Conservation (phyloP, 2,329 filamentous ascomycete genomes). For the Diplocarpon rosae region DNA sequence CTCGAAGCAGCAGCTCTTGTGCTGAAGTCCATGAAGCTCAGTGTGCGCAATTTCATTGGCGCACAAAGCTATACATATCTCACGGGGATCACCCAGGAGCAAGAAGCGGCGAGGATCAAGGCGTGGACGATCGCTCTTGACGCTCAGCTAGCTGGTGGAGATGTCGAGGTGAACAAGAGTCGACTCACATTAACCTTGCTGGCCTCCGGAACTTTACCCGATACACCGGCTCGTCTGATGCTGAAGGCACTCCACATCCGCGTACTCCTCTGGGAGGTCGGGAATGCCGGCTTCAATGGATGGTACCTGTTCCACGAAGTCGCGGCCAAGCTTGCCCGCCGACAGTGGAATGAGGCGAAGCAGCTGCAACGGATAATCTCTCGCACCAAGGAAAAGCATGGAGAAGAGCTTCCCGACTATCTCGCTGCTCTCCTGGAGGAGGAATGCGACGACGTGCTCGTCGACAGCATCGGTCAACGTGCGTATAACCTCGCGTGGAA, state of each 20-base stretch:
- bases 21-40: slow-evolving; percentile 73
- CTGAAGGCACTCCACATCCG: slow-evolving; percentile 85
- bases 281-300: slow-evolving; percentile 53
- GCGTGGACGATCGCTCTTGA: slow-evolving; percentile 91
- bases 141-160: slow-evolving; percentile 82
- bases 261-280: slow-evolving; percentile 73
- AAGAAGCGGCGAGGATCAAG: slow-evolving; percentile 78
- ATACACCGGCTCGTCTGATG: slow-evolving; percentile 76
- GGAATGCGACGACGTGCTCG: slow-evolving; percentile 73
- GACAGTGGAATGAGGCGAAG: slow-evolving; percentile 73
- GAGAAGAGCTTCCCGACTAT: slow-evolving; percentile 63
- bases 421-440: slow-evolving; percentile 64
- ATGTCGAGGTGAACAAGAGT: slow-evolving; percentile 80
- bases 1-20: slow-evolving; percentile 73
- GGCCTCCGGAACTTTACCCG: slow-evolving; percentile 75
- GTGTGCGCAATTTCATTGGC: slow-evolving; percentile 67
- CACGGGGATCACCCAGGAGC: slow-evolving; percentile 70
- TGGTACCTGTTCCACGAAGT: slow-evolving; percentile 55
- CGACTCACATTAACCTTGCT: slow-evolving; percentile 77
- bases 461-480: slow-evolving; percentile 66
- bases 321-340: slow-evolving; percentile 61
- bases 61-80: slow-evolving; percentile 65
- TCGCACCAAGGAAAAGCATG: slow-evolving; percentile 34
- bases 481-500: slow-evolving; percentile 90
- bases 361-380: slow-evolving; percentile 43